Base-by-base conservation (phyloP, 2,329 filamentous ascomycete genomes). In the Reticulascus tulasneorum region DNA sequence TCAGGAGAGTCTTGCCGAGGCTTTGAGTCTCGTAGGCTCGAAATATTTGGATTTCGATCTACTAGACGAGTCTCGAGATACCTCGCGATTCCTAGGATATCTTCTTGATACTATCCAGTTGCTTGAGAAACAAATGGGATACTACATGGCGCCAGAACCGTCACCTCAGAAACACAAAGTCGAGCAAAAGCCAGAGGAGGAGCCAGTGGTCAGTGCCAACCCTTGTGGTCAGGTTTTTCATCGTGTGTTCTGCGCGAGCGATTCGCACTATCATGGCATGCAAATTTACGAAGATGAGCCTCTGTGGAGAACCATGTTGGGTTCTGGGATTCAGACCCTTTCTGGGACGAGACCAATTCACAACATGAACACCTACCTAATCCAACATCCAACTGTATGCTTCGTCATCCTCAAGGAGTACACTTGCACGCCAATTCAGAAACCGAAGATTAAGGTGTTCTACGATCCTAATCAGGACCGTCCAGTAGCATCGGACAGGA, bases 41-140 rank as follows among this genome's bases (percentile, higher is more conserved):
- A 13, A 11, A 9, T n/a, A 35, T 16, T 27, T 35, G 6, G 20
- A 18, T 6, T 15, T 35, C 11, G 33, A 35, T 9, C 6, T 29
- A 1, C 20, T 35, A 16, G 33, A 35, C 11, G 13, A 29, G 3
- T 13, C 13, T 6, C n/a, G n/a, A 9, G 25, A 35, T 5, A 15
- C 29, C 4, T 35, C 21, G 2, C 13, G 6, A 7, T 35, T 29
- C 20, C 13, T 29, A 11, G 29, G 25, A 10, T 29, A 35, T 7
- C 33, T 35, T 11, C 25, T 35, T 9, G 33, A 35, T 27, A 35
- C 33, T 4, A 29, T 35, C 7, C 10, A 29, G 6, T 12, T 35
- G 15, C 6, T 35, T 10, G 15, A 35, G 26, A 35, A 15, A 8
- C 33, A 35, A 11, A 9, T 19, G 15, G 13, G 15, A 4, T 29